Base-by-base conservation (phyloP, 1,284 basidiomycete species). In the Fomitopsis betulina region DNA sequence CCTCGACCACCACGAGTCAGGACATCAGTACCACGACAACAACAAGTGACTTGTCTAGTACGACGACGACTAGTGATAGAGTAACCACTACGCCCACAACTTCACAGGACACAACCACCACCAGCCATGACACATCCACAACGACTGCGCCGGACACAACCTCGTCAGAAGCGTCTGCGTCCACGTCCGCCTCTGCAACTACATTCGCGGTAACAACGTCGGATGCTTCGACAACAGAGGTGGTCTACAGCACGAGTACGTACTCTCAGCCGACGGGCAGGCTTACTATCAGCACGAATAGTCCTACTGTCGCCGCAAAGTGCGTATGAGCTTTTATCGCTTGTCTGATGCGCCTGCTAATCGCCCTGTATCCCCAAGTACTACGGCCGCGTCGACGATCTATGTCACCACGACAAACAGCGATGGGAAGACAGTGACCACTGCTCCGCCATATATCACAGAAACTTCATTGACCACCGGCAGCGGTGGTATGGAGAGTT, bases 341-440 rank as follows among this genome's bases (percentile, higher is more conserved):
- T 30, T 60, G 35, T 40, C 10, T 45, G 40, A 19, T 43, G 19
- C 35, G n/a, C 32, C 17, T 5, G 15, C 33, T 61, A 37, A 45
- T 43, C 12, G 6, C 51, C 8, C 50, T 47, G 56, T 60, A 8
- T 60, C 45, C 27, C 59, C n/a, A 65, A 89, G 85, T 58, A 79
- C 79, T 9, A 87, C 85, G 7, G 73, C 85, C 53, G 70, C 73
- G 60, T 80, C 74, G 32, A 82, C 81, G 1, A 71, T 84, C 19
- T 79, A 79, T 55, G 61, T 87, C 38, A 80, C 79, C 17, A 85
- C 84, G 1, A 89, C 86, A 19, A 79, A 87, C 64, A 75, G 71
- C 59, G 68, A 71, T 49, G 87, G 87, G n/a, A 70, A 73, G 37
- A 71, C 74, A 8, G 74, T 77, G 9, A 78, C 80, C 7, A 80